Conservation (phyloP, 2,329 filamentous ascomycete genomes). For the Pseudopithomyces chartarum region DNA sequence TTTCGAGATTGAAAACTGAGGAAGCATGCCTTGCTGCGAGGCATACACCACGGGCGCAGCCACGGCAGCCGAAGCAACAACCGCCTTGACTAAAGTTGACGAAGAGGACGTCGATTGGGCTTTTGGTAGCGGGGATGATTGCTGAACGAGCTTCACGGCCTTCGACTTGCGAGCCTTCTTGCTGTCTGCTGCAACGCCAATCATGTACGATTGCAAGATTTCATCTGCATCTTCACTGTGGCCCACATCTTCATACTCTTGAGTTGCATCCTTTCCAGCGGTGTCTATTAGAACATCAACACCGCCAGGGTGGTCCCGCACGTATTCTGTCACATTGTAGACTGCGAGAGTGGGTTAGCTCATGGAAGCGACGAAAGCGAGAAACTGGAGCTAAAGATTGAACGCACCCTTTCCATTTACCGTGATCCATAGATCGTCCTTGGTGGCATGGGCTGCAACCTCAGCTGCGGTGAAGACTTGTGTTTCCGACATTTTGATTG, state of each 20-base stretch:
- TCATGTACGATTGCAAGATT: conserved; percentile 44
- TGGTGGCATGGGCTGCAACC: conserved; percentile 56
- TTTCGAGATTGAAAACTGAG: neutral
- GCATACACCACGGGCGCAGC: conserved; percentile 18
- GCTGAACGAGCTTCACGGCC: conserved; percentile 45
- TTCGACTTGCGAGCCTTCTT: conserved; percentile 27
- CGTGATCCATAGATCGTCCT: conserved; percentile 60
- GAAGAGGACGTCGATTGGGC: conserved; percentile 8
- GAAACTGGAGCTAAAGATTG: neutral
- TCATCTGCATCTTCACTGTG: conserved; percentile 54
- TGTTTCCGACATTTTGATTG: conserved; percentile 19
- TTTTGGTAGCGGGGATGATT: conserved; percentile 19
- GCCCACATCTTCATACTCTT: conserved; percentile 51
- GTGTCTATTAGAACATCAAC: conserved; percentile 47
- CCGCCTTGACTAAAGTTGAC: conserved; percentile 11
- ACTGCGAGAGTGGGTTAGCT: conserved; percentile 45
- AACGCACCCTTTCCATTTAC: conserved; percentile 51
- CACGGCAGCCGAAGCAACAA: conserved; percentile 14
- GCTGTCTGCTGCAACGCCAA: conserved; percentile 26
- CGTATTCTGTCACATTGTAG: conserved; percentile 63
- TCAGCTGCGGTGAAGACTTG: conserved; percentile 37
- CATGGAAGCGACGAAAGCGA: neutral
- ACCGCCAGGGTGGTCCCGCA: conserved; percentile 61
- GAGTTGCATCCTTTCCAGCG: conserved; percentile 50
- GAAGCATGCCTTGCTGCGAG: conserved; percentile 9